These are phyloP conservation scores for Amborella trichopoda DNA, from an alignment of 164 flowering plant genomes.

Conservation along the genomic window DNA sequence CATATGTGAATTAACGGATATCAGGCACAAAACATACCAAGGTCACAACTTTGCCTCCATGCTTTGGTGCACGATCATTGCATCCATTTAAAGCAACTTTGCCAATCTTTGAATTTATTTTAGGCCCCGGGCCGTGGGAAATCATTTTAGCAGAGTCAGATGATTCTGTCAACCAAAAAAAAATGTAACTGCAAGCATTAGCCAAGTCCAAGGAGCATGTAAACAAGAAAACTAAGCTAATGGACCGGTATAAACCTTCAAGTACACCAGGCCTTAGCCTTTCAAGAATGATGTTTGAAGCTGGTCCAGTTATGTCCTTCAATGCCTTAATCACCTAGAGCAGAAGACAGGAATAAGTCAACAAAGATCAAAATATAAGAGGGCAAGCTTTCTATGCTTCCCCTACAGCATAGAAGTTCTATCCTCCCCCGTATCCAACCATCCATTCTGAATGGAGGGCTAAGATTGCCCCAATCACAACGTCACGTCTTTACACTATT, in stretches of 20 bases:
- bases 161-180: slow-evolving; percentile 29
- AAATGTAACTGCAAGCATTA: neutral
- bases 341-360: neutral
- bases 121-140: slow-evolving; percentile 33
- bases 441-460: too few species aligned
- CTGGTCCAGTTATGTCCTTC: slow-evolving; percentile 79
- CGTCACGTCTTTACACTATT: too few species aligned
- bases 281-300: slow-evolving; percentile 63
- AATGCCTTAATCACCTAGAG: slow-evolving; percentile 60
- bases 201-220: neutral
- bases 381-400: too few species aligned
- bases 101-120: slow-evolving; percentile 33
- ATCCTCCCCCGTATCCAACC: too few species aligned
- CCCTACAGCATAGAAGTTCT: too few species aligned
- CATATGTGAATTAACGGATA: too few species aligned
- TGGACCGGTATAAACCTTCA: slow-evolving; percentile 34
- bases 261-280: slow-evolving; percentile 50
- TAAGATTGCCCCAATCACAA: too few species aligned
- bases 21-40: slow-evolving; percentile 48
- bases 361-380: too few species aligned
- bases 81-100: slow-evolving; percentile 47
- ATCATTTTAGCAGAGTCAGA: slow-evolving; percentile 37
- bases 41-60: slow-evolving; percentile 41
- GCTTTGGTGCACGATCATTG: slow-evolving; percentile 41
- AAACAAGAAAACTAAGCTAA: slow-evolving; percentile 1